A percentile compares a stretch with the other conserved stretches of the same genome.
Conservation (phyloP, 2,329 filamentous ascomycete genomes). For the Thyridium curvatum region DNA sequence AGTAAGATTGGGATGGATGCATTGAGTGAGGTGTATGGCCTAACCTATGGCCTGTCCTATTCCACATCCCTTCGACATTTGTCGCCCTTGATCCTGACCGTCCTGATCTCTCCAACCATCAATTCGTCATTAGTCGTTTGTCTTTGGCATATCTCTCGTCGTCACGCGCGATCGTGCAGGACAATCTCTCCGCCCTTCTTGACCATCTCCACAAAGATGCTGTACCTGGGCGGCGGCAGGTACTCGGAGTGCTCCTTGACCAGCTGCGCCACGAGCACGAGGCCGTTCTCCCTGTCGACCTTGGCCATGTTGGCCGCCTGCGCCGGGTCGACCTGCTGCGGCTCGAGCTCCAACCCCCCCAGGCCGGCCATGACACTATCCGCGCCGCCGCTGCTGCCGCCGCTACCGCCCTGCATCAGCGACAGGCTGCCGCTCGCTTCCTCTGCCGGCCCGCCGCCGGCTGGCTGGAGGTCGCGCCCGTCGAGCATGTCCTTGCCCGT, state of each 20-base stretch:
- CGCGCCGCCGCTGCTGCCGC: constrained; percentile 7
- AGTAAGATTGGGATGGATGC: too few relatives aligned
- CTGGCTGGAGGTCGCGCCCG: constrained; percentile 10
- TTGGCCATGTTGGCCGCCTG: constrained; percentile 38
- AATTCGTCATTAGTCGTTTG: too few relatives aligned
- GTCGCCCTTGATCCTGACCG: too few relatives aligned
- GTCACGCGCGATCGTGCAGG: constrained; percentile 13
- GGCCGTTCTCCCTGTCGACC: constrained; percentile 54
- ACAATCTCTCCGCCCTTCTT: constrained; percentile 42
- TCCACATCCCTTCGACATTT: too few relatives aligned
- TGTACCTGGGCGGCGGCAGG: constrained; percentile 30
- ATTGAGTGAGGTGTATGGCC: too few relatives aligned
- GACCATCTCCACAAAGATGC: constrained; percentile 41
- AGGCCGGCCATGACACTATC: constrained; percentile 23
- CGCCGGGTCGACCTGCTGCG: constrained; percentile 38
- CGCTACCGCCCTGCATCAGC: not conserved
- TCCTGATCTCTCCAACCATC: too few relatives aligned
- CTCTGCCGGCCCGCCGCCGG: not conserved
- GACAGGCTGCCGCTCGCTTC: constrained; percentile 2
- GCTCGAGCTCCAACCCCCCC: constrained; percentile 30
- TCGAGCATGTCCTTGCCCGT: constrained; percentile 32
- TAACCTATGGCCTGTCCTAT: too few relatives aligned
- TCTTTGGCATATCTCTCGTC: too few relatives aligned
- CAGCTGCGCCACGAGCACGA: constrained; percentile 52
- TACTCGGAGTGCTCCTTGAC: constrained; percentile 34